Evolutionary conservation across 2,329 filamentous ascomycete genomes (phyloP).

Genomic region (Cladophialophora chaetospira): DNA sequence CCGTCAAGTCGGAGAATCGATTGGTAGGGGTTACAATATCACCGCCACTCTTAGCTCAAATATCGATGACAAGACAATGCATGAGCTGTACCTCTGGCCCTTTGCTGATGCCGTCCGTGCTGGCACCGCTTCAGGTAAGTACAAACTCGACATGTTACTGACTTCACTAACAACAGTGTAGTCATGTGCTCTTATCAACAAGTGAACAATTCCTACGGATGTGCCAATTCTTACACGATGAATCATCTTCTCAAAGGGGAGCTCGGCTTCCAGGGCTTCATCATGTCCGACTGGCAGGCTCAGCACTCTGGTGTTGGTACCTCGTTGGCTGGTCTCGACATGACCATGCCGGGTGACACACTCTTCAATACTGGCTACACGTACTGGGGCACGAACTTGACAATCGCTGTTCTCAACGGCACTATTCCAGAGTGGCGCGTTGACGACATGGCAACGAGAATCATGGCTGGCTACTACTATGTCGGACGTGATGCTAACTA

Average conservation of each 20-base stretch:
- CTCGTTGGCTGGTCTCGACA: constrained; percentile 71
- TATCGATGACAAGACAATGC: constrained; percentile 64
- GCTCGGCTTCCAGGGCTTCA: constrained; percentile 74
- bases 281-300: constrained; percentile 73
- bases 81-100: constrained; percentile 64
- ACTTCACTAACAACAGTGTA: background rate
- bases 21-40: constrained; percentile 63
- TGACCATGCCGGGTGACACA: constrained; percentile 84
- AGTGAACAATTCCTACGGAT: constrained; percentile 68
- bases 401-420: constrained; percentile 82
- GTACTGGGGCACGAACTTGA: constrained; percentile 86
- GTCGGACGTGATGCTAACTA: constrained; percentile 54
- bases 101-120: constrained; percentile 69
- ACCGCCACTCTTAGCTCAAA: constrained; percentile 63
- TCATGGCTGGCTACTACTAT: constrained; percentile 66
- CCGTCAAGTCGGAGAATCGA: constrained; percentile 63
- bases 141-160: background rate
- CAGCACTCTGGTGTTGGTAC: constrained; percentile 70
- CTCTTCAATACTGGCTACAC: constrained; percentile 70
- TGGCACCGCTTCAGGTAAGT: constrained; percentile 59
- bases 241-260: constrained; percentile 68
- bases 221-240: constrained; percentile 63
- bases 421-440: constrained; percentile 84
- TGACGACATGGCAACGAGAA: constrained; percentile 89
- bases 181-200: constrained; percentile 74